These are phyloP conservation scores for Chaetomiaceae sp. DNA, from an alignment of 2,329 filamentous ascomycete genomes.

Conservation along the genomic window DNA sequence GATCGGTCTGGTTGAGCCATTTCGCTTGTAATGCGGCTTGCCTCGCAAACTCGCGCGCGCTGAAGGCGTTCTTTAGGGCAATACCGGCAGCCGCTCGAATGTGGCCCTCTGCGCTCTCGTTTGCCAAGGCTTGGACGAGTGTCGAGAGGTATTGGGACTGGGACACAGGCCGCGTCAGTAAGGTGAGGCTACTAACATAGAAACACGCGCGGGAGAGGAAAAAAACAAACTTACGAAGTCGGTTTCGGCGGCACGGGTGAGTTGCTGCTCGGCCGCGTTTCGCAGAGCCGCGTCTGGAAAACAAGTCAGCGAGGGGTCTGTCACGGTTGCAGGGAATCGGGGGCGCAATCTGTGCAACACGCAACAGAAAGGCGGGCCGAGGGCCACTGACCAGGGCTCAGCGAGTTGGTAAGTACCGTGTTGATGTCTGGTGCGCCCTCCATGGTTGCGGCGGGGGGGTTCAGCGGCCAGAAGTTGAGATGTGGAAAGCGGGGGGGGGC, in stretches of 20 bases:
- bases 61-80: slow-evolving; percentile 96
- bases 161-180: slow-evolving; percentile 11
- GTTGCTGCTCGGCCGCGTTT: slow-evolving; percentile 88
- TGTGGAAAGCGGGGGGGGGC: slow-evolving; percentile 24
- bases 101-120: slow-evolving; percentile 73
- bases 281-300: slow-evolving; percentile 77
- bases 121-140: slow-evolving; percentile 88
- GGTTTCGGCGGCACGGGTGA: slow-evolving; percentile 82
- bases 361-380: slow-evolving; percentile 12
- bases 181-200: not conserved
- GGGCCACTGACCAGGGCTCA: slow-evolving; percentile 73
- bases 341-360: slow-evolving; percentile 15
- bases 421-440: slow-evolving; percentile 80
- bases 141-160: slow-evolving; percentile 90
- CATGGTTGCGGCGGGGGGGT: slow-evolving; percentile 42
- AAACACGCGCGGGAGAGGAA: too few relatives aligned
- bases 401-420: slow-evolving; percentile 93
- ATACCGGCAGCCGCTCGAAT: slow-evolving; percentile 93
- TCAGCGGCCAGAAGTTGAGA: slow-evolving; percentile 16
- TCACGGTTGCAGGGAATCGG: slow-evolving; percentile 17
- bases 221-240: slow-evolving; percentile 71
- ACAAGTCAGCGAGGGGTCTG: slow-evolving; percentile 30
- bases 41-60: slow-evolving; percentile 79
- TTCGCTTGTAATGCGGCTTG: slow-evolving; percentile 86
- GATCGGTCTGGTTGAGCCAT: slow-evolving; percentile 81